These are phyloP conservation scores for Conticribra weissflogii DNA, from an alignment of 108 stramenopile genomes.

Conservation along the genomic window DNA sequence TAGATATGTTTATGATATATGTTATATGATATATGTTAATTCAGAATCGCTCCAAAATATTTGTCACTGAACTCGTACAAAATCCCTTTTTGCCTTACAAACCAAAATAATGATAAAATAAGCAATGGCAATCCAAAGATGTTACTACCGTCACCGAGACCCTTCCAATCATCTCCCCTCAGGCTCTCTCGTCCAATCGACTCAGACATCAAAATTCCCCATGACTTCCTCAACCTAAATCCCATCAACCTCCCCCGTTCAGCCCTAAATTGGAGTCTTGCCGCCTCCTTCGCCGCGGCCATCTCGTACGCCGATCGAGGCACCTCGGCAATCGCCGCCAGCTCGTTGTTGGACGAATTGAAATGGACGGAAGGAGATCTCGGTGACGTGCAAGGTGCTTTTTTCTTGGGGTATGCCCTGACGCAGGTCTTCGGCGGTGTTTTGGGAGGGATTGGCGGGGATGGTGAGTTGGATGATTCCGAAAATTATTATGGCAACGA, in stretches of 20 bases:
- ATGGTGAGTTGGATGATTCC: background rate
- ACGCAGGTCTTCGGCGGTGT: constrained; percentile 45
- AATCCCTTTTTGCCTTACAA: too few relatives aligned
- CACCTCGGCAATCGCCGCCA: constrained; percentile 36
- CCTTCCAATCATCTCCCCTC: too few relatives aligned
- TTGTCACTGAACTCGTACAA: too few relatives aligned
- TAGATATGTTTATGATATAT: too few relatives aligned
- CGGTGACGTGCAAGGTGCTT: constrained; percentile 31
- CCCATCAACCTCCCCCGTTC: background rate
- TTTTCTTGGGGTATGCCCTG: constrained; percentile 41
- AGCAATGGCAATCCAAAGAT: too few relatives aligned
- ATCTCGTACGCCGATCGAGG: constrained; percentile 51
- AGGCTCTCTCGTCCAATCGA: too few relatives aligned
- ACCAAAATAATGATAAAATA: too few relatives aligned
- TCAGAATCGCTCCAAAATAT: too few relatives aligned
- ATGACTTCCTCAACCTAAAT: constrained; percentile 2
- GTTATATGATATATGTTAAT: too few relatives aligned
- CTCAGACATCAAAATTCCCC: too few relatives aligned
- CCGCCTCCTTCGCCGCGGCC: constrained; percentile 39
- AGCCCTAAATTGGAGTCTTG: constrained; percentile 24
- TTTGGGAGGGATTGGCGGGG: constrained; percentile 10
- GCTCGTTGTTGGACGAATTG: constrained; percentile 25
- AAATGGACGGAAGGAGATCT: constrained; percentile 42
- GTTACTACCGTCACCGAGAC: too few relatives aligned
- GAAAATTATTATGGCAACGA: background rate